phyloP scores from a whole-genome alignment of 148 eudicot species.

The Talinum fruticosum region DNA sequence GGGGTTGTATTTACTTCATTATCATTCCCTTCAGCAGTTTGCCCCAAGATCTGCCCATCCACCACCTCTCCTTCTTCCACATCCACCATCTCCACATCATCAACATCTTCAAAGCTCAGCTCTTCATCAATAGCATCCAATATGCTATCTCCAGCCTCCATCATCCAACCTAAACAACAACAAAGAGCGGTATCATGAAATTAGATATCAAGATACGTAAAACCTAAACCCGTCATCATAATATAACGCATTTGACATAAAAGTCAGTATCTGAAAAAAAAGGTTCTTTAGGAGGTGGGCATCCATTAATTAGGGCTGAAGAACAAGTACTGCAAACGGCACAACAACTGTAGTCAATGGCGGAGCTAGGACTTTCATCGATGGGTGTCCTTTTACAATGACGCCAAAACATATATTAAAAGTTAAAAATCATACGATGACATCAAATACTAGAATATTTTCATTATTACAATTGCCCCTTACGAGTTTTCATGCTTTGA shows the following conservation, averaged over 20 bases:
- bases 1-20: slow-evolving; percentile 30
- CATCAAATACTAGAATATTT: too few species aligned
- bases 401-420: too few species aligned
- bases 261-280: too few species aligned
- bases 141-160: slow-evolving; percentile 61
- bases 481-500: too few species aligned
- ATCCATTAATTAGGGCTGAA: too few species aligned
- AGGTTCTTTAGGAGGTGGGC: too few species aligned
- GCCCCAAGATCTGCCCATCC: slow-evolving; percentile 29
- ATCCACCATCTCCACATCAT: slow-evolving; percentile 79
- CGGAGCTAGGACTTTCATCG: too few species aligned
- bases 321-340: too few species aligned
- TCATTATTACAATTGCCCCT: too few species aligned
- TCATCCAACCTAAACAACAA: slow-evolving; percentile 27
- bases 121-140: slow-evolving; percentile 53
- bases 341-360: too few species aligned
- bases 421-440: too few species aligned
- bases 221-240: not conserved
- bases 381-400: too few species aligned
- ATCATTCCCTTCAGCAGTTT: slow-evolving; percentile 22
- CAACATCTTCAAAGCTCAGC: slow-evolving; percentile 43
- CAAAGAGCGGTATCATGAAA: slow-evolving; percentile 1
- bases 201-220: not conserved
- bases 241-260: not conserved
- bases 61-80: slow-evolving; percentile 77